Evolutionary conservation across 1,284 basidiomycete species (phyloP).

Genomic region (Cutaneotrichosporon cutaneum): DNA sequence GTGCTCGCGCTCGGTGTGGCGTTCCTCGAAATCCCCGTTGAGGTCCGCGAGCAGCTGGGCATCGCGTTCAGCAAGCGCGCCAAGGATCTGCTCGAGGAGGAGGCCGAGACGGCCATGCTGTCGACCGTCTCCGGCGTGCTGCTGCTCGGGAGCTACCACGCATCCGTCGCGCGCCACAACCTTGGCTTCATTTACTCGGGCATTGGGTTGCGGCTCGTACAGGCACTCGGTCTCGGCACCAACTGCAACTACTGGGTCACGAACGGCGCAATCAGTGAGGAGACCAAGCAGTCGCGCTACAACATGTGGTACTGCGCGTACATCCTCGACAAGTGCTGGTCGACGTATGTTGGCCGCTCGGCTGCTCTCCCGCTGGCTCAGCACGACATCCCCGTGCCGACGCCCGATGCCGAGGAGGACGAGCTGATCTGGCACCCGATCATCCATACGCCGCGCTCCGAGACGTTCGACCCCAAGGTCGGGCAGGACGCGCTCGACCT

Average conservation of each 20-base stretch:
- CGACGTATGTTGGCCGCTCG: constrained; percentile 34
- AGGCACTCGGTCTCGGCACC: constrained; percentile 36
- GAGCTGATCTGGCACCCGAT: constrained; percentile 25
- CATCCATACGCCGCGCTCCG: constrained; percentile 15
- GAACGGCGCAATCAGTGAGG: constrained; percentile 34
- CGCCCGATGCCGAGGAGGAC: constrained; percentile 22
- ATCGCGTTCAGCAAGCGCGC: constrained; percentile 27
- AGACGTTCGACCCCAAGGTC: constrained; percentile 15
- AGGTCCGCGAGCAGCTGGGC: constrained; percentile 19
- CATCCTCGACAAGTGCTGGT: constrained; percentile 40
- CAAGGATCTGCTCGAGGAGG: constrained; percentile 35
- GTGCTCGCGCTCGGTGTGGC: constrained; percentile 58
- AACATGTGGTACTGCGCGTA: constrained; percentile 32
- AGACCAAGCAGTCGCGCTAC: constrained; percentile 30
- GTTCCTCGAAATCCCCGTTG: constrained; percentile 18
- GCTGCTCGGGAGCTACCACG: constrained; percentile 37
- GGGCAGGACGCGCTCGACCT: constrained; percentile 17
- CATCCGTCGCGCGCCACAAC: constrained; percentile 27
- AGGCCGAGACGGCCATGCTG: constrained; percentile 38
- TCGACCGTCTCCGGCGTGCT: constrained; percentile 38
- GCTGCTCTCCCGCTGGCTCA: constrained; percentile 20
- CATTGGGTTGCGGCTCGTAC: constrained; percentile 26
- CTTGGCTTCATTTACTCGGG: constrained; percentile 33
- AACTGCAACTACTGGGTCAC: constrained; percentile 36
- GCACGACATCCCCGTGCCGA: constrained; percentile 28